Conservation (phyloP, 805 yeast genomes). For the Lachancea quebecensis region DNA sequence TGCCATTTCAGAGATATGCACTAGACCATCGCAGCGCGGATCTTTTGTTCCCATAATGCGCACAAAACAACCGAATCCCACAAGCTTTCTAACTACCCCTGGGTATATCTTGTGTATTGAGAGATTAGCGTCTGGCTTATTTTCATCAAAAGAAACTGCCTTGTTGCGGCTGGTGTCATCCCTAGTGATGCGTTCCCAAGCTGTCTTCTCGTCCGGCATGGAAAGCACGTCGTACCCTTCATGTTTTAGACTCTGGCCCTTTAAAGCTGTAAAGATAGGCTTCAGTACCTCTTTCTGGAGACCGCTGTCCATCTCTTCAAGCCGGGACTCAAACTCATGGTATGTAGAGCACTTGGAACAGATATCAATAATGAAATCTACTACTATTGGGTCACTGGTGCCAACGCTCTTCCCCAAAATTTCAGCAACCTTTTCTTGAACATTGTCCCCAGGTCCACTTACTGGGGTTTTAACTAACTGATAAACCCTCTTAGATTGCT, state of each 20-base stretch:
- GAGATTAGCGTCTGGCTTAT: slow-evolving; percentile 14
- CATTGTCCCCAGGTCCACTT: background rate
- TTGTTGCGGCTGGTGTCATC: slow-evolving; percentile 2
- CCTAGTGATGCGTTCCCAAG: slow-evolving; percentile 14
- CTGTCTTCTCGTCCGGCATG: slow-evolving; percentile 14
- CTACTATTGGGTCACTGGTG: slow-evolving; percentile 18
- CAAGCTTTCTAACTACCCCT: slow-evolving; percentile 56
- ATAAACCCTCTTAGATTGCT: slow-evolving; percentile 13
- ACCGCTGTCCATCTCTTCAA: slow-evolving; percentile 24
- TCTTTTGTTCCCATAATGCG: slow-evolving; percentile 37
- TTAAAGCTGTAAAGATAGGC: slow-evolving; percentile 8
- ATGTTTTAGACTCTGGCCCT: background rate
- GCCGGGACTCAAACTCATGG: slow-evolving; percentile 9
- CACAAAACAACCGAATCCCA: slow-evolving; percentile 75
- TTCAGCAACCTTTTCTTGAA: slow-evolving; percentile 7
- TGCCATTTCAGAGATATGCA: slow-evolving; percentile 69
- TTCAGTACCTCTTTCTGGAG: slow-evolving; percentile 7
- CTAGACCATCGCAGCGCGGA: slow-evolving; percentile 47
- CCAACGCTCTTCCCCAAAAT: slow-evolving; percentile 13
- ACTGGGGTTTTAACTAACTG: background rate
- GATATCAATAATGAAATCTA: slow-evolving; percentile 19
- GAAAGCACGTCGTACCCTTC: slow-evolving; percentile 11
- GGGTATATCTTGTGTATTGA: slow-evolving; percentile 43
- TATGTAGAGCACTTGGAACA: slow-evolving; percentile 10
- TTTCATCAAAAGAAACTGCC: slow-evolving; percentile 1